phyloP scores from a whole-genome alignment of 2,329 filamentous ascomycete genomes.

The Exophiala calicioides region DNA sequence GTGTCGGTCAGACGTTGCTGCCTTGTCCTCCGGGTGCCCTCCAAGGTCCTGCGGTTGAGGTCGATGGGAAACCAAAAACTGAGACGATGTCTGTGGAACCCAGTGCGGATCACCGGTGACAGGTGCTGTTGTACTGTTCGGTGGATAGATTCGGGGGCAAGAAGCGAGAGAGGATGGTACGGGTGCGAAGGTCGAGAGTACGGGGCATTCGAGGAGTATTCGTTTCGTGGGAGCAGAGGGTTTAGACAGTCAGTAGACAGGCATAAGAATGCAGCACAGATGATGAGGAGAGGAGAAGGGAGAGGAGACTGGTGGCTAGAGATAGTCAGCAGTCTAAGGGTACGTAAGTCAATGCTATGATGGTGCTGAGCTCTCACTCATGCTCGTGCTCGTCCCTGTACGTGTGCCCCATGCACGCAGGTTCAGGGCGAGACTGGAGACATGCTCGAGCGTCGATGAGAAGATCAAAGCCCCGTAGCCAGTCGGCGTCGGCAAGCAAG shows the following conservation, averaged over 20 bases:
- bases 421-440: background rate
- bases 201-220: too few species aligned
- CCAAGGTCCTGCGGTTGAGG: background rate
- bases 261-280: too few species aligned
- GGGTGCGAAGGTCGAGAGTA: too few species aligned
- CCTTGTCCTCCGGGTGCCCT: background rate
- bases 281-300: too few species aligned
- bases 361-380: too few species aligned
- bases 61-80: background rate
- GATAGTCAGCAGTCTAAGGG: too few species aligned
- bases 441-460: background rate
- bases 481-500: background rate
- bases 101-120: background rate
- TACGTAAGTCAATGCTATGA: too few species aligned
- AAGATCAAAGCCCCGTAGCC: background rate
- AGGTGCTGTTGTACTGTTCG: background rate
- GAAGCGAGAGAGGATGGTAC: background rate
- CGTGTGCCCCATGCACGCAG: too few species aligned
- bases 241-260: too few species aligned
- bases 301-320: too few species aligned
- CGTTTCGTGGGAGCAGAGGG: too few species aligned
- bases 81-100: constrained; percentile 5
- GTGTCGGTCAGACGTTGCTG: background rate
- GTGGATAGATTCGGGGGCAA: background rate
- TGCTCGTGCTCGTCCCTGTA: too few species aligned